Percentiles rank a stretch among this genome's conserved stretches.
Evolutionary conservation across 1,284 basidiomycete genomes (phyloP).

Genomic region (Amanita bisporigera): DNA sequence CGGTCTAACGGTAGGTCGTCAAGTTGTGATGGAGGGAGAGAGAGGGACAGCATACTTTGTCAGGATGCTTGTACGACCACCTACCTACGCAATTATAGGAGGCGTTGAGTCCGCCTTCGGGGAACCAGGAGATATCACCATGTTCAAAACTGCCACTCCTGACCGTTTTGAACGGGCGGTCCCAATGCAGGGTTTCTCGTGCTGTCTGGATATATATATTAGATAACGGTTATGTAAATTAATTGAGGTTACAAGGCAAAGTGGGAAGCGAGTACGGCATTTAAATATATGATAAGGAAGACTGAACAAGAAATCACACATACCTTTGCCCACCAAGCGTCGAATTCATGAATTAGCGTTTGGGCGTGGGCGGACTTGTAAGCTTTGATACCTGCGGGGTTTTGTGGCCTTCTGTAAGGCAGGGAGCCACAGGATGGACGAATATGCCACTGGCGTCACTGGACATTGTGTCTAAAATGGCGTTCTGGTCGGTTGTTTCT

Average conservation of each 20-base stretch:
- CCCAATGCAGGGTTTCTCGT: constrained; percentile 85
- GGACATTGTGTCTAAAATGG: constrained; percentile 21
- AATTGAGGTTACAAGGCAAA: background rate
- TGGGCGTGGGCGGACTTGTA: constrained; percentile 73
- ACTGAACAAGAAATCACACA: constrained; percentile 27
- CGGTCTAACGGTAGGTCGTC: constrained; percentile 57
- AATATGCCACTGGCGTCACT: constrained; percentile 32
- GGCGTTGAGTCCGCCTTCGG: constrained; percentile 87
- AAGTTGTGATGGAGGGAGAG: background rate
- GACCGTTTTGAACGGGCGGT: constrained; percentile 91
- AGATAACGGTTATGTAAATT: background rate
- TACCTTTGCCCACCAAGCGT: constrained; percentile 90
- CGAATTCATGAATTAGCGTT: constrained; percentile 76
- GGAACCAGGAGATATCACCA: constrained; percentile 97
- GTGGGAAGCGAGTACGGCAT: background rate
- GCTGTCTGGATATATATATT: constrained; percentile 61
- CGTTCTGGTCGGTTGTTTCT: background rate
- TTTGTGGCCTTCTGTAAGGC: constrained; percentile 63
- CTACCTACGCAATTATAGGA: constrained; percentile 99
- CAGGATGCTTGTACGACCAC: constrained; percentile 90
- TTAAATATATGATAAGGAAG: background rate
- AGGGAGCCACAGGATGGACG: constrained; percentile 69
- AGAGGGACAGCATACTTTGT: constrained; percentile 65
- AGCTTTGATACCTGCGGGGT: constrained; percentile 74
- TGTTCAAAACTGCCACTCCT: constrained; percentile 83